Percentiles rank a stretch among this genome's conserved stretches.
Evolutionary conservation across 2,329 filamentous ascomycete species (phyloP).

Genomic region (Sphaerulina vaccinii): DNA sequence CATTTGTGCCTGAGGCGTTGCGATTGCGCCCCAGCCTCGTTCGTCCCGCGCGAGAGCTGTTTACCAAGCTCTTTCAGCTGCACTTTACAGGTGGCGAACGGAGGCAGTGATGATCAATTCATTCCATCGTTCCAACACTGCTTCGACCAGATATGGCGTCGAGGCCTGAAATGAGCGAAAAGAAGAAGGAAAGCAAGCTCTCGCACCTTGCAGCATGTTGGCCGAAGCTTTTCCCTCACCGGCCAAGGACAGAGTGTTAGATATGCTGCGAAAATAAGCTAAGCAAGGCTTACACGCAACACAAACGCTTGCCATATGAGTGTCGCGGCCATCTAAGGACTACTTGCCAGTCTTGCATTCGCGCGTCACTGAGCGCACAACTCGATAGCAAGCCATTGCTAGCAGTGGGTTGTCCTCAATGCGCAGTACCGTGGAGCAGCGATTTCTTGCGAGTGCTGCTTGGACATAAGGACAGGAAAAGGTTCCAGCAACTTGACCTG

Average conservation of each 20-base stretch:
- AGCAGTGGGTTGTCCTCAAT: constrained; percentile 14
- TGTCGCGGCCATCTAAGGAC: constrained; percentile 11
- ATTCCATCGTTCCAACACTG: too few relatives aligned
- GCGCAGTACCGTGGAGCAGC: constrained; percentile 3
- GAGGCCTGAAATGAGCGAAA: background rate
- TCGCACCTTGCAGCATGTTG: background rate
- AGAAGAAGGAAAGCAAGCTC: background rate
- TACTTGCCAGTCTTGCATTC: constrained; percentile 13
- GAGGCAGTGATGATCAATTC: too few relatives aligned
- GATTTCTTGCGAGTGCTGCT: constrained; percentile 1
- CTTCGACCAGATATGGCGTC: background rate
- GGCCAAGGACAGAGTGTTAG: constrained; percentile 7
- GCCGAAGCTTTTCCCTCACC: constrained; percentile 7
- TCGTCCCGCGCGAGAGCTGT: too few relatives aligned
- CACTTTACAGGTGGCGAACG: too few relatives aligned
- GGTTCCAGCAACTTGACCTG: constrained; percentile 8
- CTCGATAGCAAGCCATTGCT: constrained; percentile 10
- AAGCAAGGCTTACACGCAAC: background rate
- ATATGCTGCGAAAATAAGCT: constrained; percentile 18
- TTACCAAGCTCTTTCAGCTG: too few relatives aligned
- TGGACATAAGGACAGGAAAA: constrained; percentile 11
- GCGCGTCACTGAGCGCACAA: constrained; percentile 12
- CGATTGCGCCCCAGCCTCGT: too few relatives aligned
- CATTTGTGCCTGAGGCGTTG: too few relatives aligned
- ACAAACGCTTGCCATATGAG: background rate